Base-by-base conservation (phyloP, 768 basidiomycete genomes). In the Lactarius pseudohatsudake region DNA sequence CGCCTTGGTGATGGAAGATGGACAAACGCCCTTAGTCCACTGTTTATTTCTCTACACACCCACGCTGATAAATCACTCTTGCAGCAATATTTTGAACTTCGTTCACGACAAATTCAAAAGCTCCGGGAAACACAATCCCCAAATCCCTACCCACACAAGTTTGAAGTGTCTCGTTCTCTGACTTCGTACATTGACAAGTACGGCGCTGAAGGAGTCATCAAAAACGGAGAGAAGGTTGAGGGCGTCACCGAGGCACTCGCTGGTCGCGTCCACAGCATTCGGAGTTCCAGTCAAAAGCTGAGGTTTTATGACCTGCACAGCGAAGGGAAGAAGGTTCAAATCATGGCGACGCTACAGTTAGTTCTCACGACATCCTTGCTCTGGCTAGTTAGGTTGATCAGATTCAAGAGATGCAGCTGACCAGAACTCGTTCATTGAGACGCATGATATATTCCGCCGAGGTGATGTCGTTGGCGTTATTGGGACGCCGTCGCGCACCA, bases 71-170 rank as follows among this genome's bases (percentile, higher is more conserved):
- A 22, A 6, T 22, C 7, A 3, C 15, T 54, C 60, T 32, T 74
- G 6, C 71, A 99, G 96, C 94, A 96, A 94, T 99, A 98, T 82
- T 96, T 90, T 75, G 95, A 98, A 74, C 80, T 94, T 71, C 90
- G 97, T 71, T 93, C 91, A 34, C 87, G 94, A 57, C 88, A 92
- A 72, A 94, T 99, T 72, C 85, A 87, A 69, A 86, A 87, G 71
- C 85, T 99, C 69, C 90, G 92, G 77, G 83, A 88, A 74, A 90
- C 91, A 34, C 90, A 90, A 76, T 77, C 84, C 8, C 96, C 96
- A 2, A 91, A 96, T 76, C 97, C 97, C 2, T 99, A 98, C 81
- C 97, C 97, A 8, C 97, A 99, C 88, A 99, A 99, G 86, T 99
- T 99, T 80, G 77, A 96, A 71, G 96, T 98, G 26, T 81, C 89